These are phyloP conservation scores for Rhodocollybia butyracea DNA, from an alignment of 768 basidiomycete species.

Conservation along the genomic window DNA sequence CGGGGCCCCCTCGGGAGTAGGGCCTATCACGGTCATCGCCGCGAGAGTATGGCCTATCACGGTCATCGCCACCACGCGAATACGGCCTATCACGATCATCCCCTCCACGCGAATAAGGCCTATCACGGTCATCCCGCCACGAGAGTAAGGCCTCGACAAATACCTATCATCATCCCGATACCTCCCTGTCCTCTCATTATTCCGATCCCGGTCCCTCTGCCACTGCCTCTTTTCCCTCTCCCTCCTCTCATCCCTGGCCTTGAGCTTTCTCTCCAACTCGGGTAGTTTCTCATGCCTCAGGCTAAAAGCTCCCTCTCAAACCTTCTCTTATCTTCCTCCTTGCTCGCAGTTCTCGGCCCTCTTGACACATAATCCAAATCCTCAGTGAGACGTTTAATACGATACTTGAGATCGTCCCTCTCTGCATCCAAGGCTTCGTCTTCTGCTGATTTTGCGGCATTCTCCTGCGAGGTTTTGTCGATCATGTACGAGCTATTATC, in stretches of 20 bases:
- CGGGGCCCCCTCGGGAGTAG: constrained; percentile 30
- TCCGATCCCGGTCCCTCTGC: constrained; percentile 72
- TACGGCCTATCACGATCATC: constrained; percentile 11
- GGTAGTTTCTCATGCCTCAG: constrained; percentile 91
- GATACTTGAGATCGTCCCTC: constrained; percentile 79
- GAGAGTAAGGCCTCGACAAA: constrained; percentile 36
- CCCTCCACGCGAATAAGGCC: constrained; percentile 14
- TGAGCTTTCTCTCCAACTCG: constrained; percentile 82
- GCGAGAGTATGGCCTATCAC: constrained; percentile 28
- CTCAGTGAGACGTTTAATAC: constrained; percentile 83
- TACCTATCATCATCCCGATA: constrained; percentile 53
- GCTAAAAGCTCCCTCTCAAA: constrained; percentile 85
- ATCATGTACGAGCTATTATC: constrained; percentile 77
- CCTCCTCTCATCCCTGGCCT: constrained; percentile 71
- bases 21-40: not conserved
- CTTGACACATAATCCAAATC: constrained; percentile 86
- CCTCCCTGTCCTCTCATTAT: constrained; percentile 78
- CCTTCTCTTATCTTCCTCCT: constrained; percentile 82
- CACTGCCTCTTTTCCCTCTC: constrained; percentile 79
- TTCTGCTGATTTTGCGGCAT: constrained; percentile 61
- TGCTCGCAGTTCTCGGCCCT: constrained; percentile 64
- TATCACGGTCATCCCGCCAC: constrained; percentile 35
- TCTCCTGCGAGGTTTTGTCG: constrained; percentile 67
- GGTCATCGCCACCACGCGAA: constrained; percentile 29
- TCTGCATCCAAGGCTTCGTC: constrained; percentile 92